These are phyloP conservation scores for Tetrapisispora arboricola DNA, from an alignment of 805 yeast species.

Conservation along the genomic window DNA sequence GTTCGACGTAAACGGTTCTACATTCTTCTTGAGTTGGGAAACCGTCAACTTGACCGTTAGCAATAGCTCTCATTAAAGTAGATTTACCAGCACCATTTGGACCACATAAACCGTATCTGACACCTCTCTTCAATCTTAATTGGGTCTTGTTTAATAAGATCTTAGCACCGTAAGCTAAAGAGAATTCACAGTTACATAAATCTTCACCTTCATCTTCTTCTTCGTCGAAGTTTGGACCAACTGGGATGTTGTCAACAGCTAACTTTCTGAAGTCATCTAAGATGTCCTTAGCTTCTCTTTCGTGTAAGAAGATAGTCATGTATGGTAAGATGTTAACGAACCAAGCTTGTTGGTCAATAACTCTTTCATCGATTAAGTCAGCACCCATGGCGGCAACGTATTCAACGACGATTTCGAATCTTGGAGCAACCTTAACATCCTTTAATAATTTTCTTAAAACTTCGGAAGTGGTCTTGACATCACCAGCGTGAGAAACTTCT, in stretches of 20 bases:
- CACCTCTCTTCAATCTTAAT: slow-evolving; percentile 96
- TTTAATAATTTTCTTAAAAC: slow-evolving; percentile 68
- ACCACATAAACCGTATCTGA: slow-evolving; percentile 99
- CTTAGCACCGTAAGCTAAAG: slow-evolving; percentile 99
- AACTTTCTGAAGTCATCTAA: slow-evolving; percentile 92
- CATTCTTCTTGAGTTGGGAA: slow-evolving; percentile 99
- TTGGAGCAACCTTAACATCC: slow-evolving; percentile 55
- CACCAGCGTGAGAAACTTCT: slow-evolving; percentile 99
- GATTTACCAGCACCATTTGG: slow-evolving; percentile 99
- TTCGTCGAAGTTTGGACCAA: slow-evolving; percentile 90
- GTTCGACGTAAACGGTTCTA: slow-evolving; percentile 98
- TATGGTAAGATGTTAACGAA: slow-evolving; percentile 78
- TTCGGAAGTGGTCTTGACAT: slow-evolving; percentile 72
- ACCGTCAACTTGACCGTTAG: slow-evolving; percentile 98
- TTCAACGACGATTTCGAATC: slow-evolving; percentile 68
- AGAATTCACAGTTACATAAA: slow-evolving; percentile 99
- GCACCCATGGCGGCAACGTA: slow-evolving; percentile 96
- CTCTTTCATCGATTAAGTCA: slow-evolving; percentile 97
- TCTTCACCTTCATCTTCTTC: slow-evolving; percentile 99
- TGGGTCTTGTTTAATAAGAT: slow-evolving; percentile 98
- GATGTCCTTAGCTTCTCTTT: slow-evolving; percentile 77
- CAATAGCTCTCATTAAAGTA: slow-evolving; percentile 94
- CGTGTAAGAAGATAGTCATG: slow-evolving; percentile 93
- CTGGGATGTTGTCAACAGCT: slow-evolving; percentile 97
- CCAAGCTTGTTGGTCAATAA: slow-evolving; percentile 90